Percentiles rank a stretch among this genome's conserved stretches.
Conservation (phyloP, 2,329 filamentous ascomycete species). For the Sporothrix luriei region DNA sequence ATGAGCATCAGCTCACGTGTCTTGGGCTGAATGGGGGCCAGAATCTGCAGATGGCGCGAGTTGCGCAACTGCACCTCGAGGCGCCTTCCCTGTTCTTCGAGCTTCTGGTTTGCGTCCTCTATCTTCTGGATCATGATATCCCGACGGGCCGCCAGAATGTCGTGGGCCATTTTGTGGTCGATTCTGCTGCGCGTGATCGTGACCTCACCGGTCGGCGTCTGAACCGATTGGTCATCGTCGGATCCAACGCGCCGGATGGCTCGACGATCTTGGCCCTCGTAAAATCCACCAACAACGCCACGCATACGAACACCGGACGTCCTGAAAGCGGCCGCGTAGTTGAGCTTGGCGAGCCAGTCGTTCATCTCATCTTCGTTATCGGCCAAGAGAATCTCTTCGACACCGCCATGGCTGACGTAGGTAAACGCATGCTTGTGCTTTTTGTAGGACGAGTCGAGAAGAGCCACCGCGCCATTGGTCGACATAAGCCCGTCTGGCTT, state of each 20-base stretch:
- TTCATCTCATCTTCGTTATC: constrained; percentile 91
- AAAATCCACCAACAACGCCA: constrained; percentile 79
- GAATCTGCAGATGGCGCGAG: constrained; percentile 82
- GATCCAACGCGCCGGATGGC: constrained; percentile 73
- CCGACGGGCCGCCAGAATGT: constrained; percentile 79
- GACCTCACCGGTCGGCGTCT: constrained; percentile 72
- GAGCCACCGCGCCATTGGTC: constrained; percentile 86
- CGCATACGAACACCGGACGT: constrained; percentile 90
- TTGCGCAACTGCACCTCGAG: constrained; percentile 84
- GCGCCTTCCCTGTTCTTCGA: constrained; percentile 71
- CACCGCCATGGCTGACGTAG: constrained; percentile 80
- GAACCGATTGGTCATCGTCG: constrained; percentile 58
- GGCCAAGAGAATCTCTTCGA: constrained; percentile 88
- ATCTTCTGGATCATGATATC: constrained; percentile 85
- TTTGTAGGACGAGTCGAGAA: constrained; percentile 83
- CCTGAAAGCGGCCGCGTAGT: constrained; percentile 92
- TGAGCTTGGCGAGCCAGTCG: constrained; percentile 94
- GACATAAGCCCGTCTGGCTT: constrained; percentile 94
- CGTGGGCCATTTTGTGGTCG: constrained; percentile 79
- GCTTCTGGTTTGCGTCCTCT: constrained; percentile 75
- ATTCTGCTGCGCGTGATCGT: constrained; percentile 72
- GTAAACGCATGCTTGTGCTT: constrained; percentile 95
- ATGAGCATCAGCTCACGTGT: constrained; percentile 84
- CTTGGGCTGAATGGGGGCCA: constrained; percentile 89
- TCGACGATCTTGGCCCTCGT: constrained; percentile 76